Conservation (phyloP, 768 basidiomycete genomes). For the Suillus placidus region DNA sequence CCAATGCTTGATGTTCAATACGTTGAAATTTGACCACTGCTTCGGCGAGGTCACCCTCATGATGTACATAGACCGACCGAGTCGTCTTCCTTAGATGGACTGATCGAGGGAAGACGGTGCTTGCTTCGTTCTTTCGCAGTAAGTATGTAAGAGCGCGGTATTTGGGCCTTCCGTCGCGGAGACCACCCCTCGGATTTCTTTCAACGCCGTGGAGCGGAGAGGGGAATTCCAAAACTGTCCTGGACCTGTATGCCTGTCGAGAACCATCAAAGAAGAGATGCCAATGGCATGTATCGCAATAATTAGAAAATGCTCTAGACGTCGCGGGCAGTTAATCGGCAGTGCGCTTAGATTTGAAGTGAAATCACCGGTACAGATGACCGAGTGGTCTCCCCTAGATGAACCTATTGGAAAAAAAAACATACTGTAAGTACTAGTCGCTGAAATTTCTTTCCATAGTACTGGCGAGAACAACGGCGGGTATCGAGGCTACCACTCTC, state of each 20-base stretch:
- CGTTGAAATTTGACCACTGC: background rate
- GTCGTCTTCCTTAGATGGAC: background rate
- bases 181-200: background rate
- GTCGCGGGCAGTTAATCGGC: background rate
- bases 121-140: background rate
- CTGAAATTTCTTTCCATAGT: background rate
- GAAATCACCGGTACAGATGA: background rate
- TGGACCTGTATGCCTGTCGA: background rate
- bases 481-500: background rate
- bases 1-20: background rate
- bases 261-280: background rate
- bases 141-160: background rate
- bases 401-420: background rate
- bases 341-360: background rate
- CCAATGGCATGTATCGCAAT: background rate
- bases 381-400: background rate
- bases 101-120: background rate
- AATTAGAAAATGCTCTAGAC: background rate
- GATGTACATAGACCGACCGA: background rate
- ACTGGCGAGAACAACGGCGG: background rate
- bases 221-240: background rate
- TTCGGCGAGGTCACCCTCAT: background rate
- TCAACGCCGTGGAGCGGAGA: background rate
- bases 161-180: background rate
- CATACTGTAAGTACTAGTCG: background rate